Base-by-base conservation (phyloP, 192 early-diverging fungal genomes). In the Dissophora globulifera region DNA sequence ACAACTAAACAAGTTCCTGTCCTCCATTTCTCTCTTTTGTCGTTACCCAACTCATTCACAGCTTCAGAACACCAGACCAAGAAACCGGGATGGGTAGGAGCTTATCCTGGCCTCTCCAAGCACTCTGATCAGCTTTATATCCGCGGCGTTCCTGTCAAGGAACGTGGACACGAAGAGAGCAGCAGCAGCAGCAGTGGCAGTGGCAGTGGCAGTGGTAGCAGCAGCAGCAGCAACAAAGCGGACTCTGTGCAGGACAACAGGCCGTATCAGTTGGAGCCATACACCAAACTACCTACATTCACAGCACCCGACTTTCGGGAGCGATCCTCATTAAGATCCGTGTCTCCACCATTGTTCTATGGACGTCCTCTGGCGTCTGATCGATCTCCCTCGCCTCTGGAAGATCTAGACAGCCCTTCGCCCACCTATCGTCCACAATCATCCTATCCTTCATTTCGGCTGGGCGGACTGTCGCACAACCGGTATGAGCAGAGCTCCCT, bases 251-350 rank as follows among this genome's bases (percentile, higher is more conserved):
- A 51, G 41, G 29, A 53, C 19, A 17, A 20, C 25, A 59, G 50
- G 31, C 71, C 71, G 5, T 76, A 76, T 23, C 62, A 66, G 27
- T 33, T 76, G 29, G 55, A 67, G 49, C 71, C 71, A 19, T 76
- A 76, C 31, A 76, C 63, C 9, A 76, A 66, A 48, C 29, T 32
- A 1, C 63, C 71, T 0, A 26, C 51, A 19, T 60, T 65, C 33
- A 60, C 50, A 12, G 58, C 58, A 10, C 58, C 63, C 9, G 50
- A 42, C 25, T 76, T 58, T 17, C 62, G 56, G 50, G 47, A 59
- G 25, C 50, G 27, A n/a, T 51, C 47, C 8, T 38, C 50, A 29
- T 13, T 26, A 33, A n/a, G 45, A 55, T 43, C 46, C 48, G 3
- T n/a, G 23, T 54, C 41, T 2, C 56, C 53, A 19, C 40, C 55